phyloP scores from a whole-genome alignment of 805 yeast genomes.

The Wickerhamomyces pijperi region DNA sequence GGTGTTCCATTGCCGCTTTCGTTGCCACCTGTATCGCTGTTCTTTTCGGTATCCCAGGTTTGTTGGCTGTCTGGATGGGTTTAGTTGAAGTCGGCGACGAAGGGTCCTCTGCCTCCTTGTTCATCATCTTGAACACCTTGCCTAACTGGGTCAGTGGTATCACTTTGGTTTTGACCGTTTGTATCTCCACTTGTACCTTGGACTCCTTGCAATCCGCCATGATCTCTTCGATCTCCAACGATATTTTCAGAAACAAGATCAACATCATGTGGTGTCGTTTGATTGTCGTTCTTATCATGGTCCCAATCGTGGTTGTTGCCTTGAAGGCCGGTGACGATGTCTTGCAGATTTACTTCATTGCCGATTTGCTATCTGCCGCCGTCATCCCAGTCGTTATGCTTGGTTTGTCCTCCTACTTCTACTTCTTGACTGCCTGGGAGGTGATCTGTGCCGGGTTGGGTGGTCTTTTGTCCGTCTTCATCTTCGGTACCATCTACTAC shows the following conservation, averaged over 20 bases:
- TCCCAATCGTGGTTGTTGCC: conserved; percentile 84
- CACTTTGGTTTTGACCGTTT: conserved; percentile 60
- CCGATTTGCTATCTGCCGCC: conserved; percentile 80
- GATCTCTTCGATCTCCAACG: conserved; percentile 84
- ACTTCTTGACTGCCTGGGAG: conserved; percentile 70
- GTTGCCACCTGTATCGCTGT: conserved; percentile 53
- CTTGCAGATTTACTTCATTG: conserved; percentile 78
- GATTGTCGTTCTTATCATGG: conserved; percentile 64
- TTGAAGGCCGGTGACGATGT: conserved; percentile 72
- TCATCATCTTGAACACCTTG: conserved; percentile 55
- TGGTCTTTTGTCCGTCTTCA: conserved; percentile 67
- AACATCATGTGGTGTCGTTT: conserved; percentile 55
- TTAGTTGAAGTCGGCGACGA: conserved; percentile 32
- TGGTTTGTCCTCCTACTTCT: conserved; percentile 59
- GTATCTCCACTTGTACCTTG: conserved; percentile 78
- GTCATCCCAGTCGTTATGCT: conserved; percentile 76
- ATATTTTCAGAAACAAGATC: conserved; percentile 74
- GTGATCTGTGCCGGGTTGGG: conserved; percentile 77
- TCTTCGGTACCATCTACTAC: conserved; percentile 78
- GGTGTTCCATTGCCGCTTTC: conserved; percentile 65
- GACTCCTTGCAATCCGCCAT: conserved; percentile 84
- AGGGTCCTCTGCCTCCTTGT: conserved; percentile 61
- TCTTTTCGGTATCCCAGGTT: conserved; percentile 73
- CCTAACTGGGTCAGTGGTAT: conserved; percentile 84
- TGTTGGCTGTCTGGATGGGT: conserved; percentile 87